A percentile compares a stretch with the other conserved stretches of the same genome.
phyloP scores from a whole-genome alignment of 2,329 filamentous ascomycete species.

The Diaporthe vexans region DNA sequence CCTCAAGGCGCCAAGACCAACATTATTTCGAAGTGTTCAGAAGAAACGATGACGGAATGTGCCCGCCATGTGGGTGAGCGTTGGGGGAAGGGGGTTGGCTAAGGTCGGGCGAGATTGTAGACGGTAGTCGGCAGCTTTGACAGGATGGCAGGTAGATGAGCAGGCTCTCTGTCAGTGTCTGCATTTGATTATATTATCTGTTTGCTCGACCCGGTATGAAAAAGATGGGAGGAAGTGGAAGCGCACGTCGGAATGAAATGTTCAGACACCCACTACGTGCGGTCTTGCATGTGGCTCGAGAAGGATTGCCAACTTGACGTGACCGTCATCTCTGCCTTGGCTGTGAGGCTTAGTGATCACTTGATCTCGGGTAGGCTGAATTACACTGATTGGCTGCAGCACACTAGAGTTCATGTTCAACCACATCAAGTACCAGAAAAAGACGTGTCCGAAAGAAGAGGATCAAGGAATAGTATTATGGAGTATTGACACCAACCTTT shows the following conservation, averaged over 20 bases:
- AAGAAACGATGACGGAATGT: not conserved
- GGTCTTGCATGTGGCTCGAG: not conserved
- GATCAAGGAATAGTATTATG: not conserved
- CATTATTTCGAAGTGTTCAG: not conserved
- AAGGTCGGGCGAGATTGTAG: not conserved
- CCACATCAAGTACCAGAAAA: not conserved
- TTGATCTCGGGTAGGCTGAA: slow-evolving; percentile 7
- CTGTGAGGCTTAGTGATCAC: slow-evolving; percentile 30
- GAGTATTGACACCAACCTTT: not conserved
- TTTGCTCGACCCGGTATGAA: not conserved
- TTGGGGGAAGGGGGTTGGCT: too few relatives aligned
- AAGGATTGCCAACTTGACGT: not conserved
- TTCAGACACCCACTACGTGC: not conserved
- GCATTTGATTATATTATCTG: not conserved
- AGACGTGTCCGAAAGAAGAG: not conserved
- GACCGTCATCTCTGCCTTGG: slow-evolving; percentile 1
- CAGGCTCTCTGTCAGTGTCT: not conserved
- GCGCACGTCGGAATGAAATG: not conserved
- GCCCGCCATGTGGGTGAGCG: not conserved
- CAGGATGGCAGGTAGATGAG: not conserved
- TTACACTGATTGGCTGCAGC: slow-evolving; percentile 34
- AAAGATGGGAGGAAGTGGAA: not conserved
- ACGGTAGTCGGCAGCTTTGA: not conserved
- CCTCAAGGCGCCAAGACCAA: not conserved
- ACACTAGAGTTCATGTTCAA: not conserved